Evolutionary conservation across 2,329 filamentous ascomycete species (phyloP).

Genomic region (Aspergillus proliferans): DNA sequence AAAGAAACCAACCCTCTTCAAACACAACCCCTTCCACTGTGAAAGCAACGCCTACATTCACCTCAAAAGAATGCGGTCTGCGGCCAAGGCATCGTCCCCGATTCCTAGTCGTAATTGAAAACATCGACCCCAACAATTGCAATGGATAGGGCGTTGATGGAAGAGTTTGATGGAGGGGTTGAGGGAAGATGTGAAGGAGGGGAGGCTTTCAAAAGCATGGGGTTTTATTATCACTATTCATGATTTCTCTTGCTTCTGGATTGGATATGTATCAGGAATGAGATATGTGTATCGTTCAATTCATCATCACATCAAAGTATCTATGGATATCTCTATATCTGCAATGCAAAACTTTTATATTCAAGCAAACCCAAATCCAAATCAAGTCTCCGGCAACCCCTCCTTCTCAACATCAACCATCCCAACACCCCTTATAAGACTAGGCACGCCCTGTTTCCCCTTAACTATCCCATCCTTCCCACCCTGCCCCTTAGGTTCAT

Average conservation of each 20-base stretch:
- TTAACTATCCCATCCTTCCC: conserved; percentile 4
- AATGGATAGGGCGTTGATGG: too few relatives aligned
- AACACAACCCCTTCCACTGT: not conserved
- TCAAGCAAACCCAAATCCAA: not conserved
- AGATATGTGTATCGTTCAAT: too few relatives aligned
- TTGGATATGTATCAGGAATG: too few relatives aligned
- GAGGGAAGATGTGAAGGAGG: too few relatives aligned
- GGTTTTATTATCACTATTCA: too few relatives aligned
- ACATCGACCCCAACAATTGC: not conserved
- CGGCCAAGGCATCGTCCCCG: not conserved
- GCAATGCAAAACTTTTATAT: not conserved
- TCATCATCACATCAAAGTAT: too few relatives aligned
- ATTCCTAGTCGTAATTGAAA: not conserved
- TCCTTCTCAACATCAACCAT: conserved; percentile 19
- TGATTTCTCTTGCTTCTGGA: too few relatives aligned
- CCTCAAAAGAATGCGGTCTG: not conserved
- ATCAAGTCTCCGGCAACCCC: not conserved
- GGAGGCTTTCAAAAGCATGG: too few relatives aligned
- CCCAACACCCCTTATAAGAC: conserved; percentile 31
- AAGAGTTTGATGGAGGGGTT: too few relatives aligned
- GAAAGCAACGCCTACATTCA: not conserved
- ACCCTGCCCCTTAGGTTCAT: conserved; percentile 11
- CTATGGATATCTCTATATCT: not conserved
- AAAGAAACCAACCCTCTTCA: not conserved
- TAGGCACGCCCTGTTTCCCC: conserved; percentile 16